Evolutionary conservation across 768 basidiomycete genomes (phyloP).

Genomic region (Rossbeevera mucosa): DNA sequence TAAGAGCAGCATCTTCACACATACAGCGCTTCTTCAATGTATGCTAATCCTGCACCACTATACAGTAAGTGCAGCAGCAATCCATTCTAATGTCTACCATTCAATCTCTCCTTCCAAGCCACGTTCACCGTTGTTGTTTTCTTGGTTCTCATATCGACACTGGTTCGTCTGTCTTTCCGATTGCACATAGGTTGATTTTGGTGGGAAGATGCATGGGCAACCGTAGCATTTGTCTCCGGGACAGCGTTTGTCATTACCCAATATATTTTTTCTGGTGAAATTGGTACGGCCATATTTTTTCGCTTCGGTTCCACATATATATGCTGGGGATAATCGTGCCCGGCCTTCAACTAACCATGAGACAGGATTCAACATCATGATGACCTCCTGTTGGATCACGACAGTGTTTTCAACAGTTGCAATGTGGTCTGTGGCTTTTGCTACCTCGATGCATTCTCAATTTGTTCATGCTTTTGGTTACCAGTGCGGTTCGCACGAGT

Average conservation of each 20-base stretch:
- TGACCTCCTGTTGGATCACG: neutral
- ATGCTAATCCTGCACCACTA: neutral
- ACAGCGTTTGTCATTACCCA: neutral
- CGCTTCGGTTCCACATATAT: neutral
- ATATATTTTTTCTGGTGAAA: neutral
- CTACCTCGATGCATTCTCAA: no score
- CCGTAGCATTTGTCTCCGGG: neutral
- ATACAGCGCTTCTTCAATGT: no score
- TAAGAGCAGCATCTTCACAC: no score
- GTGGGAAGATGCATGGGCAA: no score
- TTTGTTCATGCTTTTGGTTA: neutral
- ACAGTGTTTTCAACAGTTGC: neutral
- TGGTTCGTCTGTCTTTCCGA: conserved; percentile 14
- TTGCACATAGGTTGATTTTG: conserved; percentile 14
- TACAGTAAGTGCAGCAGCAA: neutral
- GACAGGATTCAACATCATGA: neutral
- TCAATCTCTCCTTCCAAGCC: conserved; percentile 2
- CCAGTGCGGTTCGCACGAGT: neutral
- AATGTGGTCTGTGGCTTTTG: neutral
- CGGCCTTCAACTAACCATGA: neutral
- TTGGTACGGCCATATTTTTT: neutral
- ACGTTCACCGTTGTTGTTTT: neutral
- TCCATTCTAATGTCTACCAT: neutral
- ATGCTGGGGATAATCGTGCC: neutral
- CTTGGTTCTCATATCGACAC: conserved; percentile 6